phyloP scores from a whole-genome alignment of 1,284 basidiomycete species.

The Leccinum fallax region DNA sequence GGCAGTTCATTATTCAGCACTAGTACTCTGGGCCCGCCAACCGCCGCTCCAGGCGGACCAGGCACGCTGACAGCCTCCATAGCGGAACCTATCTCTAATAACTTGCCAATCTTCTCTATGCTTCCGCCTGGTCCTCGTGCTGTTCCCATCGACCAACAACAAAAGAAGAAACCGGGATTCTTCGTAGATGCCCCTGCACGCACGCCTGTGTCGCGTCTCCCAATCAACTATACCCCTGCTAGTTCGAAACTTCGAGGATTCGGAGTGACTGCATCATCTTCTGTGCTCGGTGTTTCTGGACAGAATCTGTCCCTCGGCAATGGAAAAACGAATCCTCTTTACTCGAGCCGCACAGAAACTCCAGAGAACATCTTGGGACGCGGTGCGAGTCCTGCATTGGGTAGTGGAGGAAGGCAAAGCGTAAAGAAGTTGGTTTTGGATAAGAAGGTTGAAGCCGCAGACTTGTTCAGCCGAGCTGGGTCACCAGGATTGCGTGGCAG shows the following conservation, averaged over 20 bases:
- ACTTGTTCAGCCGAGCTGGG: conserved; percentile 63
- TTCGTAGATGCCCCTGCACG: conserved; percentile 72
- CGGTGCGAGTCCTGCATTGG: conserved; percentile 69
- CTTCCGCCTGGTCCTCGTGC: conserved; percentile 69
- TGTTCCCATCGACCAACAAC: conserved; percentile 57
- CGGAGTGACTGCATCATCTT: conserved; percentile 46
- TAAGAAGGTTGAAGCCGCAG: conserved; percentile 73
- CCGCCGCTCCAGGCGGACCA: conserved; percentile 45
- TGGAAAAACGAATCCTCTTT: conserved; percentile 54
- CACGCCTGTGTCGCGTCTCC: conserved; percentile 60
- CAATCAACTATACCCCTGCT: conserved; percentile 64
- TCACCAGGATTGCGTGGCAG: conserved; percentile 44
- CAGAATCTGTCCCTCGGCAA: conserved; percentile 49
- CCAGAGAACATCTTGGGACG: conserved; percentile 58
- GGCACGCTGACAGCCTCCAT: conserved; percentile 81
- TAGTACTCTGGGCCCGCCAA: conserved; percentile 44
- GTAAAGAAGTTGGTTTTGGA: conserved; percentile 95
- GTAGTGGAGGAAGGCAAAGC: conserved; percentile 75
- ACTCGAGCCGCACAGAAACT: conserved; percentile 50
- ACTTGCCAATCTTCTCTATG: conserved; percentile 76
- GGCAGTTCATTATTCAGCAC: conserved; percentile 53
- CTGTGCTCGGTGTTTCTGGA: conserved; percentile 31
- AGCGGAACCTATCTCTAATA: conserved; percentile 87
- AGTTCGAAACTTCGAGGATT: conserved; percentile 74
- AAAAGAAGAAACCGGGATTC: conserved; percentile 73